Percentiles rank a stretch among this genome's conserved stretches.
These are phyloP conservation scores for Eustoma russellianum DNA, from an alignment of 257 asterid species.

Conservation along the genomic window DNA sequence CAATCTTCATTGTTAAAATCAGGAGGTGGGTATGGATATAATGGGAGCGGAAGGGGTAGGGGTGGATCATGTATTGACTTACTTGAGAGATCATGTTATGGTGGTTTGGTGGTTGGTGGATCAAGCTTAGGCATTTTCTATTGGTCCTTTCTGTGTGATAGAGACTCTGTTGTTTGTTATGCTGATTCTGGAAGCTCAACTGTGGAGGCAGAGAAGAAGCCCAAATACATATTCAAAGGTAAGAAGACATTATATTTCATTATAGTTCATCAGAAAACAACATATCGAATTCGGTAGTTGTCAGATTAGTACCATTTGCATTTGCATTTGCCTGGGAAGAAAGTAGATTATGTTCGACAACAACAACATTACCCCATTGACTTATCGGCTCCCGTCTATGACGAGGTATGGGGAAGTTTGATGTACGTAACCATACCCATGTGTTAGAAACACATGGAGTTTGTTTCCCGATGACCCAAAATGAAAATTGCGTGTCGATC, in stretches of 20 bases:
- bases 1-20: not conserved
- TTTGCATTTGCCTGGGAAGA: no score
- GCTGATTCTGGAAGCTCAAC: constrained; percentile 52
- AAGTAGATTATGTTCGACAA: no score
- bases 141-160: constrained; percentile 18
- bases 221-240: constrained; percentile 57
- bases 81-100: constrained; percentile 26
- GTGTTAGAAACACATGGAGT: no score
- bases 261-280: no score
- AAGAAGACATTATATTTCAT: not conserved
- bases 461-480: no score
- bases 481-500: no score
- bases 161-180: constrained; percentile 29
- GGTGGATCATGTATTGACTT: constrained; percentile 17
- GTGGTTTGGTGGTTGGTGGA: constrained; percentile 31
- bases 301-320: no score
- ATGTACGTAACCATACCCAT: no score
- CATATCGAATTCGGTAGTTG: no score
- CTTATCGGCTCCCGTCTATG: no score
- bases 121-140: constrained; percentile 39
- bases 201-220: constrained; percentile 26
- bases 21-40: constrained; percentile 9
- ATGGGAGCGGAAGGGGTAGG: constrained; percentile 11
- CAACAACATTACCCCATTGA: no score
- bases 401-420: no score